Percentiles rank a stretch among this genome's conserved stretches.
These are phyloP conservation scores for Gossypium thurberi DNA, from an alignment of 345 rosid species.

Conservation along the genomic window DNA sequence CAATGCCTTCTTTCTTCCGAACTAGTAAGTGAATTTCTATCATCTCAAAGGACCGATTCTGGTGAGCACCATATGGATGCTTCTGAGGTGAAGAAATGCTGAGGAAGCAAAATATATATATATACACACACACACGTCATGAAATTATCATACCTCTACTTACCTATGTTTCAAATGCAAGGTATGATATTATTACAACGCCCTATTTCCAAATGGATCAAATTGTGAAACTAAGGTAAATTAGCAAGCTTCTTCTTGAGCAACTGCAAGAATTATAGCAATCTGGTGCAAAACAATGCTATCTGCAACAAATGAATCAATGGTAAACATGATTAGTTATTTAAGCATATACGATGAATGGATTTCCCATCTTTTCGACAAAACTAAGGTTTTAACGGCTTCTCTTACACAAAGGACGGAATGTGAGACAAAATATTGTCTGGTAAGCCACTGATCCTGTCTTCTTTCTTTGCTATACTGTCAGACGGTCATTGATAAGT, in stretches of 20 bases:
- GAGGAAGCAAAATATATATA: too few species aligned
- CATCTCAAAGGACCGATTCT: too few species aligned
- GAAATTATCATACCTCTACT: too few species aligned
- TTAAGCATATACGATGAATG: neutral
- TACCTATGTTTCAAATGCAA: neutral
- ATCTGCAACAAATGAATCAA: neutral
- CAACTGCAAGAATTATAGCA: neutral
- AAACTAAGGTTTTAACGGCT: neutral
- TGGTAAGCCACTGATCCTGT: neutral
- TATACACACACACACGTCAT: too few species aligned
- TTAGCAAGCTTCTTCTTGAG: neutral
- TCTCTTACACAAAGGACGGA: neutral
- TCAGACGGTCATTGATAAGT: neutral
- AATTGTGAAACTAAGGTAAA: neutral
- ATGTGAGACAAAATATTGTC: neutral
- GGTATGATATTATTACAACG: neutral
- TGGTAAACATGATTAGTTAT: neutral
- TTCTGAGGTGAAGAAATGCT: too few species aligned
- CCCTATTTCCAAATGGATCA: neutral
- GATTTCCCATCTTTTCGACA: neutral
- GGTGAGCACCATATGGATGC: too few species aligned
- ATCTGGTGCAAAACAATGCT: too few species aligned
- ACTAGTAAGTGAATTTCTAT: neutral
- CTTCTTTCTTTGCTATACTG: neutral
- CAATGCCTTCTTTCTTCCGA: neutral